phyloP scores from a whole-genome alignment of 306 rosid species.

The Glycine tomentella region DNA sequence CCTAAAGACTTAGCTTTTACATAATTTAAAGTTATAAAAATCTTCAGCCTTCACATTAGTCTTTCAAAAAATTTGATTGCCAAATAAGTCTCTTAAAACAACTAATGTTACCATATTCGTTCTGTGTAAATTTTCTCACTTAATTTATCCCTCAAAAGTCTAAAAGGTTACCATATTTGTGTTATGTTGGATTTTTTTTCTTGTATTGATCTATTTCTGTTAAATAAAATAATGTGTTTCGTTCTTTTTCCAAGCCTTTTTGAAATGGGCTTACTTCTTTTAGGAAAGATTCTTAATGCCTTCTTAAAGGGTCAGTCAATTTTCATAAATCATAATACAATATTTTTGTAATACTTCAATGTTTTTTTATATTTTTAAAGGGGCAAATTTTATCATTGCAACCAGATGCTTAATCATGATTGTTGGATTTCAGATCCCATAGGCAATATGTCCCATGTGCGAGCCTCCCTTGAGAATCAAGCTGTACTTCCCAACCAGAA shows the following conservation, averaged over 20 bases:
- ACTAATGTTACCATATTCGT: too few species aligned
- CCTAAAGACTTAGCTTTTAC: too few species aligned
- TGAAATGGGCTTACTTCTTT: slow-evolving; percentile 12
- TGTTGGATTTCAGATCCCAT: slow-evolving; percentile 63
- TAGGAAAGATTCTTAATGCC: not conserved
- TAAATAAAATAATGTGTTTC: not conserved
- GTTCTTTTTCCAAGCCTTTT: not conserved
- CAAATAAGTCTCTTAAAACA: too few species aligned
- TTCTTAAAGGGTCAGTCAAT: not conserved
- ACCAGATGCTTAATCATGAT: slow-evolving; percentile 31
- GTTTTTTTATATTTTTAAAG: not conserved
- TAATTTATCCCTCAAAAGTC: too few species aligned
- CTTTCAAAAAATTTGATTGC: too few species aligned
- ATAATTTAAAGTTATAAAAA: too few species aligned
- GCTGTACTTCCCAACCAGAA: slow-evolving; percentile 52
- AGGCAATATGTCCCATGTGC: slow-evolving; percentile 60
- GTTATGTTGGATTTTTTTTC: not conserved
- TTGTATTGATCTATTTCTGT: not conserved
- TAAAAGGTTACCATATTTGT: too few species aligned
- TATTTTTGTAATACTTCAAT: not conserved
- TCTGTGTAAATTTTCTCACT: too few species aligned
- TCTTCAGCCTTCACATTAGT: too few species aligned
- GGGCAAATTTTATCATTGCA: not conserved
- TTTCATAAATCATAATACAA: not conserved
- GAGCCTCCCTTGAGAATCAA: slow-evolving; percentile 68